Evolutionary conservation across 805 yeast genomes (phyloP), one percentile per base, ranked within the genome.

Genomic region (Ogataea ganodermae): DNA sequence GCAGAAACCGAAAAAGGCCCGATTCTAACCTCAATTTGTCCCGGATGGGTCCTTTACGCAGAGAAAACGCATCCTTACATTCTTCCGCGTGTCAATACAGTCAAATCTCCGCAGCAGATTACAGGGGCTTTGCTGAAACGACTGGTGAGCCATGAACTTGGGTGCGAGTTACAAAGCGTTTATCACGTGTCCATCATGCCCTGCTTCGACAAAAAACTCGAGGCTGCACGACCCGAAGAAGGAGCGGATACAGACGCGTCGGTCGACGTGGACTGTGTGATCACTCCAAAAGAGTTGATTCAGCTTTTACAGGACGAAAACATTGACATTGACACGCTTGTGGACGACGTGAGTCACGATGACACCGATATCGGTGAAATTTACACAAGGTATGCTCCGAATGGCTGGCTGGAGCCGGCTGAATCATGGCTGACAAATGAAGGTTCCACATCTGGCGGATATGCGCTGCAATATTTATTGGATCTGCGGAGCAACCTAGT

Each of bases 11-110:
- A 32, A 42, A 35, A 35, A 3, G 65, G 70, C 6, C 95, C 96
- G 0, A 60, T 78, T 1, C 65, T 94, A 39, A 77, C 90, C 21
- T 80, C 90, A 12, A 76, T 85, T 0, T 92, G 98, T 66, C 99
- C 99, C 0, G 99, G 99, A 0, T 94, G 96, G 89, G 94, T 94
- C 0, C 74, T 94, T 22, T 94, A 94, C 60, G 96, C 92, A 0
- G 98, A 94, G 57, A 94, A 94, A 71, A 91, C 98, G 0, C 97
- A 92, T 63, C 95, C 96, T 0, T 83, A 86, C 53, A 71, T 94
- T 8, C 68, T 90, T 13, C 86, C 91, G 0, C 72, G 75, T 48
- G 62, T 94, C 49, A 80, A 95, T 10, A 76, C 76, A 28, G 85
- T 87, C 35, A 88, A 89, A 60, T 88, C 96, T 0, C 95, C 98